These are phyloP conservation scores for Fusarium beomiforme DNA, from an alignment of 2,329 filamentous ascomycete species.

Conservation along the genomic window DNA sequence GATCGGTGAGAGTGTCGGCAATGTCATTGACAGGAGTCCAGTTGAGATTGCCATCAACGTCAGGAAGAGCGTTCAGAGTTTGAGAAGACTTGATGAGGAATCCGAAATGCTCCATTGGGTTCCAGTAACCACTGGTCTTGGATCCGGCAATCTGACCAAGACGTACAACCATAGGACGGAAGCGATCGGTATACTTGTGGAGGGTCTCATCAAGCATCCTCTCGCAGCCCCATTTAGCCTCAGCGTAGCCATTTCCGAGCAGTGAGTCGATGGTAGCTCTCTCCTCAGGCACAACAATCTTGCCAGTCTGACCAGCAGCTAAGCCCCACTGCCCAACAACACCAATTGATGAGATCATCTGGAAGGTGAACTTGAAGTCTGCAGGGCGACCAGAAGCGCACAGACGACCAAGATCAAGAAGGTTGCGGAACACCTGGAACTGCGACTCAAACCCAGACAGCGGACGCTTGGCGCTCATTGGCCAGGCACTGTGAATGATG, in stretches of 20 bases:
- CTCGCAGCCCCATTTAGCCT: conserved; percentile 38
- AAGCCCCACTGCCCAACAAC: conserved; percentile 27
- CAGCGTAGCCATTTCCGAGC: conserved; percentile 27
- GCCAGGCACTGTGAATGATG: conserved; percentile 37
- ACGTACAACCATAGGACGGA: conserved; percentile 35
- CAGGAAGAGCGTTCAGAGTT: conserved; percentile 26
- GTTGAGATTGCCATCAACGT: conserved; percentile 21
- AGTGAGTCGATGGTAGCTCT: conserved; percentile 22
- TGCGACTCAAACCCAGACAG: conserved; percentile 29
- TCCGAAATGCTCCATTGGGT: conserved; percentile 38
- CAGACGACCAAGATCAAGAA: conserved; percentile 1
- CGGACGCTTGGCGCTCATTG: conserved; percentile 36
- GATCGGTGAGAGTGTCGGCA: conserved; percentile 4
- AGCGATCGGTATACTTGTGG: conserved; percentile 24
- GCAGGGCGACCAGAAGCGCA: not conserved
- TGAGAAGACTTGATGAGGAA: conserved; percentile 38
- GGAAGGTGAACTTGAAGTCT: conserved; percentile 30
- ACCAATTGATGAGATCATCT: conserved; percentile 22
- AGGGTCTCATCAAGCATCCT: conserved; percentile 37
- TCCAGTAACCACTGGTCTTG: conserved; percentile 38
- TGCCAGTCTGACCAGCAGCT: conserved; percentile 9
- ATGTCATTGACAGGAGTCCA: conserved; percentile 32
- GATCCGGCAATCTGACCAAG: conserved; percentile 37
- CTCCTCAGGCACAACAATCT: conserved; percentile 23
- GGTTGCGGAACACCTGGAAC: conserved; percentile 35